Evolutionary conservation across 768 basidiomycete genomes (phyloP), one percentile per base, ranked within the genome.

Genomic region (Coprinopsis sp.): DNA sequence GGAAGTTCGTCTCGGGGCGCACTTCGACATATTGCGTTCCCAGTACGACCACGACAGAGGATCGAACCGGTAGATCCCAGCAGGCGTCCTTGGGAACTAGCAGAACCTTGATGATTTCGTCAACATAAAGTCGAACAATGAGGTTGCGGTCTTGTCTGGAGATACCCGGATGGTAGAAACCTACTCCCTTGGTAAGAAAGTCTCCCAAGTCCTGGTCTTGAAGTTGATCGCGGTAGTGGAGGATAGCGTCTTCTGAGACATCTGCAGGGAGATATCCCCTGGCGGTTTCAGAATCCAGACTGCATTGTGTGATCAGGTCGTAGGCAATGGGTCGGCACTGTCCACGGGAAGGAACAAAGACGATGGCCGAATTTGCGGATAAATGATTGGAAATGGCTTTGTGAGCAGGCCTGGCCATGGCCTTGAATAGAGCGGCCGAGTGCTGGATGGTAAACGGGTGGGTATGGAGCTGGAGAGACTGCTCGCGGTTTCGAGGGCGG

Each of bases 321-420:
- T 77, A 70, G 11, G 91, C 91, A 7, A 90, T 78, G 1, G 74
- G 58, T 21, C 71, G 70, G 58, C 91, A 93, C 54, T 93, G 89
- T 6, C 67, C 67, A 6, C 83, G 80, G 33, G 93, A 92, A 3
- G 96, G 88, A 1, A 96, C 90, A 63, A 98, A 96, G 10, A 95
- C 73, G 50, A 98, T 77, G 0, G 83, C 77, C 2, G 76, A 69
- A 46, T 76, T 75, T 6, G 65, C 69, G 11, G 62, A 57, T 1
- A 69, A 60, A 2, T 68, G 68, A 12, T 66, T 59, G 47, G 67
- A 76, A 49, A 96, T 81, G n/a, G 82, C 82, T 8, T 80, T 66
- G 64, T 94, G 89, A 2, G 85, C 82, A 3, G 95, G 92, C 60
- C 91, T 94, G 37, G 87, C 80, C 85, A 98, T 96, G 2, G 84